Evolutionary conservation across 805 yeast species (phyloP).

Genomic region (Suhomyces kilbournensis): DNA sequence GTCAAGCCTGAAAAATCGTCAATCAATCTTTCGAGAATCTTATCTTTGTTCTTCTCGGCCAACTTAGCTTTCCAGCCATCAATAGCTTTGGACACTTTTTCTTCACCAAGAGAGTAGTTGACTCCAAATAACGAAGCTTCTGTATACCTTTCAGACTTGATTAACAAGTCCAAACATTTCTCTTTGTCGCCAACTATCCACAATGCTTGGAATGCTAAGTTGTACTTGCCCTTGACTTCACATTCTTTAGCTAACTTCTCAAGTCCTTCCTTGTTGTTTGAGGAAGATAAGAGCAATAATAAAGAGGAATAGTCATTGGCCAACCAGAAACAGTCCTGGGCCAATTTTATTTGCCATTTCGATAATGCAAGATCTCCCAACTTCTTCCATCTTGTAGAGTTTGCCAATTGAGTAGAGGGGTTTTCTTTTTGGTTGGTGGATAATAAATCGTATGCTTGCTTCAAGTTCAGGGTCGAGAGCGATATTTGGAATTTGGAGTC

Average conservation of each 20-base stretch:
- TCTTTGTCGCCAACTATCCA: conserved; percentile 79
- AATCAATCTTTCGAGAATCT: conserved; percentile 61
- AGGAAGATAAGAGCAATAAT: conserved; percentile 75
- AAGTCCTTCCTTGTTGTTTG: conserved; percentile 65
- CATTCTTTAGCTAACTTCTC: conserved; percentile 64
- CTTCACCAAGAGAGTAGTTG: conserved; percentile 53
- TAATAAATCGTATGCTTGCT: conserved; percentile 59
- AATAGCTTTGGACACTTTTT: conserved; percentile 47
- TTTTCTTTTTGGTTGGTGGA: conserved; percentile 37
- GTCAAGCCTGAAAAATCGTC: conserved; percentile 31
- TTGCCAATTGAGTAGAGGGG: conserved; percentile 43
- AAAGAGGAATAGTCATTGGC: conserved; percentile 83
- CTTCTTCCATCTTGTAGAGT: conserved; percentile 71
- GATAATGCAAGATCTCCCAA: conserved; percentile 84
- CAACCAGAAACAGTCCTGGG: conserved; percentile 72
- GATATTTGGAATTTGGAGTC: conserved; percentile 94
- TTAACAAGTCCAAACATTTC: conserved; percentile 62
- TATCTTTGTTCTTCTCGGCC: conserved; percentile 46
- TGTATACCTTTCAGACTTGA: conserved; percentile 63
- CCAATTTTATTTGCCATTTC: conserved; percentile 76
- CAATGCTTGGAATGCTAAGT: conserved; percentile 85
- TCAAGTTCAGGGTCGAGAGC: conserved; percentile 66
- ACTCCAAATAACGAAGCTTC: conserved; percentile 83
- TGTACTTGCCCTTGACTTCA: conserved; percentile 72
- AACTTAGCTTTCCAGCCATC: conserved; percentile 68